phyloP scores from a whole-genome alignment of 257 asterid genomes.

The Cynanchum wilfordii region DNA sequence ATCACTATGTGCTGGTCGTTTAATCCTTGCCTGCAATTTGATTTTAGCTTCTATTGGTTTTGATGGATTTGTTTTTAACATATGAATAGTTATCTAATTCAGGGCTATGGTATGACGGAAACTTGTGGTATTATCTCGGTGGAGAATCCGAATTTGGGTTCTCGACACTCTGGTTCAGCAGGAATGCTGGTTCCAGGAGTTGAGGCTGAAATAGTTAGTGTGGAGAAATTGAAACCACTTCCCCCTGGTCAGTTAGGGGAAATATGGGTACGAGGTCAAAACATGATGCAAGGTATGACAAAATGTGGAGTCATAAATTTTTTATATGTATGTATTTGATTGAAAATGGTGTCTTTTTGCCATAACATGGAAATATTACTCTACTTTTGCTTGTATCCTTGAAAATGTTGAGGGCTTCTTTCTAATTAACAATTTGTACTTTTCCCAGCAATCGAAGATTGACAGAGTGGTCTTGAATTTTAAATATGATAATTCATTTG shows the following conservation, averaged over 20 bases:
- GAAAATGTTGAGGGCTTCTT: not conserved
- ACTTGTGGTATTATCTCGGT: constrained; percentile 30
- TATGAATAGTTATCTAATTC: constrained; percentile 14
- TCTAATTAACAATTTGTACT: not conserved
- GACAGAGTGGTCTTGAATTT: not conserved
- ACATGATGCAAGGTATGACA: constrained; percentile 77
- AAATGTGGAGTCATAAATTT: not conserved
- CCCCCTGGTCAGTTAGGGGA: constrained; percentile 81
- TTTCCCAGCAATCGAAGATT: not conserved
- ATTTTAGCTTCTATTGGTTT: not conserved
- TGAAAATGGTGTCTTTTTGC: not conserved
- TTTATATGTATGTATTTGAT: not conserved
- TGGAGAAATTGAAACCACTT: constrained; percentile 63
- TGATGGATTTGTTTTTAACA: not conserved
- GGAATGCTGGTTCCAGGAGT: constrained; percentile 70
- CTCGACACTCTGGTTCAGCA: constrained; percentile 47
- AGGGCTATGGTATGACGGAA: constrained; percentile 99
- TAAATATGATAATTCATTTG: not conserved
- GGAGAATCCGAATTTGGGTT: constrained; percentile 4
- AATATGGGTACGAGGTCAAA: constrained; percentile 90
- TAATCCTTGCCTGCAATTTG: not conserved
- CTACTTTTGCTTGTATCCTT: not conserved
- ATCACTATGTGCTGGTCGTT: not conserved
- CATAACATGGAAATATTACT: not conserved
- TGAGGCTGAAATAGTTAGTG: constrained; percentile 70